These are phyloP conservation scores for Chaetomium olivaceum DNA, from an alignment of 2,329 filamentous ascomycete genomes.

Conservation along the genomic window DNA sequence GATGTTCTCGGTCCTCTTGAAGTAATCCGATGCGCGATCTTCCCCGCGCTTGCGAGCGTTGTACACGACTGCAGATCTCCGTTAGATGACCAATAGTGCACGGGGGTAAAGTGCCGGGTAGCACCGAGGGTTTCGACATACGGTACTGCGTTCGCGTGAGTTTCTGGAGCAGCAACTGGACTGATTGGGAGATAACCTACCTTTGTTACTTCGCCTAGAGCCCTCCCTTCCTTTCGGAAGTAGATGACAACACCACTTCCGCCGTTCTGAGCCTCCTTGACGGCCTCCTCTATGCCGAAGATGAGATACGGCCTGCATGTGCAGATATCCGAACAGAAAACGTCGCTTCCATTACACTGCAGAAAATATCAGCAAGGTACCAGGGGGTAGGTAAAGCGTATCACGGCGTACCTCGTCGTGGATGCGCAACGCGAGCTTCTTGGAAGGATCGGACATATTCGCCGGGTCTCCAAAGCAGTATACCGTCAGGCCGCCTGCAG, in stretches of 20 bases:
- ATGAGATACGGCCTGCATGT: slow-evolving; percentile 95
- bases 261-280: slow-evolving; percentile 93
- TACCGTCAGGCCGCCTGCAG: slow-evolving; percentile 77
- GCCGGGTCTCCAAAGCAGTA: slow-evolving; percentile 96
- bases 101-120: slow-evolving; percentile 11
- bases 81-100: slow-evolving; percentile 27
- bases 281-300: slow-evolving; percentile 95
- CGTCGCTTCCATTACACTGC: slow-evolving; percentile 90
- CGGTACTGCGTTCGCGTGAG: slow-evolving; percentile 48
- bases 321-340: slow-evolving; percentile 97
- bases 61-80: slow-evolving; percentile 57
- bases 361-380: slow-evolving; percentile 20
- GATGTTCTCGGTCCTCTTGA: slow-evolving; percentile 96
- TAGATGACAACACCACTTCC: slow-evolving; percentile 96
- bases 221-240: slow-evolving; percentile 95
- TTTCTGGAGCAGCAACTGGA: slow-evolving; percentile 26
- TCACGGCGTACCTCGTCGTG: slow-evolving; percentile 58
- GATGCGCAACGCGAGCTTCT: slow-evolving; percentile 78
- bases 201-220: slow-evolving; percentile 92
- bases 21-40: slow-evolving; percentile 86
- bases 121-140: slow-evolving; percentile 38
- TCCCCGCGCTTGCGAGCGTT: slow-evolving; percentile 79
- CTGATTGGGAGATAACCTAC: slow-evolving; percentile 52
- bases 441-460: slow-evolving; percentile 86
- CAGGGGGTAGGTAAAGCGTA: neutral